phyloP scores from a whole-genome alignment of 1,284 basidiomycete species.

The Microbotryum saponariae region DNA sequence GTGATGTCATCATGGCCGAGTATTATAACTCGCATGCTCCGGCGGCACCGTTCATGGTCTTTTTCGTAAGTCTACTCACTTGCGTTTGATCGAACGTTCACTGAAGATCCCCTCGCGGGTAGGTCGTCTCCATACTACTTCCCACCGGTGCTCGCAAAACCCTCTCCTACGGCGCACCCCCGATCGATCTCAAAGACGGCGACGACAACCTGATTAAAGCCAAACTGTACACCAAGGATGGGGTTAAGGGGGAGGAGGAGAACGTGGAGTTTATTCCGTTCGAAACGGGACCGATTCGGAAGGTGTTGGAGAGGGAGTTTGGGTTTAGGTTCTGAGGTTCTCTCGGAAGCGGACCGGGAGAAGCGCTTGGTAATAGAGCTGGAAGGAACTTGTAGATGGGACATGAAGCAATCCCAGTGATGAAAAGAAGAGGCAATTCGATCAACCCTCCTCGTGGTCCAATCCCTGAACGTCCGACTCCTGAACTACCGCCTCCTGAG shows the following conservation, averaged over 20 bases:
- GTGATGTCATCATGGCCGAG: slow-evolving; percentile 11
- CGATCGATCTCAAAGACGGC: slow-evolving; percentile 11
- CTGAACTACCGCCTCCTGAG: no score
- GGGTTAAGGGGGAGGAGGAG: slow-evolving; percentile 21
- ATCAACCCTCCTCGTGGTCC: no score
- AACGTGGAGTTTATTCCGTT: slow-evolving; percentile 21
- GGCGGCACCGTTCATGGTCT: no score
- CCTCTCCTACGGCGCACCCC: slow-evolving; percentile 16
- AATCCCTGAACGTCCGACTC: no score
- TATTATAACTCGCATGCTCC: slow-evolving; percentile 2
- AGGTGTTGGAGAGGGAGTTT: slow-evolving; percentile 20
- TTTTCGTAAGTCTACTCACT: no score
- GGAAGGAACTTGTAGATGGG: no score
- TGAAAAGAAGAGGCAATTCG: no score
- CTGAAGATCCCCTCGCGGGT: background rate
- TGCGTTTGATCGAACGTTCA: background rate
- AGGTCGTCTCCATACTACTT: slow-evolving; percentile 18
- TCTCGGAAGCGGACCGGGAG: no score
- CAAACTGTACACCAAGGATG: slow-evolving; percentile 29
- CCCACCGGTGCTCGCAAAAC: slow-evolving; percentile 17
- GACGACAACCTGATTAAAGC: slow-evolving; percentile 11
- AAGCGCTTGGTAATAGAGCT: no score
- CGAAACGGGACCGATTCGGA: slow-evolving; percentile 14
- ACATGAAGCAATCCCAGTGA: no score
- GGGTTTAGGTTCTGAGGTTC: slow-evolving; percentile 9